Percentiles rank a stretch among this genome's conserved stretches.
Conservation (phyloP, 805 yeast species). For the Dipodascus albidus region DNA sequence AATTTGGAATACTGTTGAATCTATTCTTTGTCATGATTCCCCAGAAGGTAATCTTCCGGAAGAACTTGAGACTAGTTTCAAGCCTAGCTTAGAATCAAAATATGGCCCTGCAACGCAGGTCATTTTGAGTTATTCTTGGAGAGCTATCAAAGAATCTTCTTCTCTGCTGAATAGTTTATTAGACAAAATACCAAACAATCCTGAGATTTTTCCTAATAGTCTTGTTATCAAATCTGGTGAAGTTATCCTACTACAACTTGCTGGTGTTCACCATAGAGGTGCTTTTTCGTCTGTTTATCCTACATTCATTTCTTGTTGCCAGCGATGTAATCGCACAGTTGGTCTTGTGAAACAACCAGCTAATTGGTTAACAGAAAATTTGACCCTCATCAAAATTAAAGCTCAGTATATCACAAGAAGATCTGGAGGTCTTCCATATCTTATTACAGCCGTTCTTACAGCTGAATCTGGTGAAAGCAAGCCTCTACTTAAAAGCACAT, state of each 20-base stretch:
- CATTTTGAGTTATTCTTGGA: constrained; percentile 64
- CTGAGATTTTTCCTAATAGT: constrained; percentile 17
- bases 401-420: constrained; percentile 73
- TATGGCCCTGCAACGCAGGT: constrained; percentile 30
- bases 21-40: constrained; percentile 52
- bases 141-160: constrained; percentile 70
- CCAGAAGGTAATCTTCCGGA: constrained; percentile 56
- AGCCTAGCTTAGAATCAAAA: constrained; percentile 16
- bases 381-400: constrained; percentile 40
- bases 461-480: constrained; percentile 31
- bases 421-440: constrained; percentile 83
- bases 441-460: constrained; percentile 63
- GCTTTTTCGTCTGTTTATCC: constrained; percentile 87
- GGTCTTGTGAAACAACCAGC: constrained; percentile 32
- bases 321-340: constrained; percentile 32
- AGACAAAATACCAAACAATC: constrained; percentile 17
- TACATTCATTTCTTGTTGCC: constrained; percentile 57
- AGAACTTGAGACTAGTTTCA: constrained; percentile 18
- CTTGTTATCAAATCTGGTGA: constrained; percentile 35
- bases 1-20: constrained; percentile 36
- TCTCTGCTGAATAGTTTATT: constrained; percentile 39
- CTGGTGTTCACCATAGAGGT: constrained; percentile 76
- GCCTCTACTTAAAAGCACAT: constrained; percentile 37
- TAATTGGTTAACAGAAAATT: constrained; percentile 48
- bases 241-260: constrained; percentile 51